Evolutionary conservation across 2,329 filamentous ascomycete genomes (phyloP), one percentile per base, ranked within the genome.

Genomic region (Scleromitrula shiraiana): DNA sequence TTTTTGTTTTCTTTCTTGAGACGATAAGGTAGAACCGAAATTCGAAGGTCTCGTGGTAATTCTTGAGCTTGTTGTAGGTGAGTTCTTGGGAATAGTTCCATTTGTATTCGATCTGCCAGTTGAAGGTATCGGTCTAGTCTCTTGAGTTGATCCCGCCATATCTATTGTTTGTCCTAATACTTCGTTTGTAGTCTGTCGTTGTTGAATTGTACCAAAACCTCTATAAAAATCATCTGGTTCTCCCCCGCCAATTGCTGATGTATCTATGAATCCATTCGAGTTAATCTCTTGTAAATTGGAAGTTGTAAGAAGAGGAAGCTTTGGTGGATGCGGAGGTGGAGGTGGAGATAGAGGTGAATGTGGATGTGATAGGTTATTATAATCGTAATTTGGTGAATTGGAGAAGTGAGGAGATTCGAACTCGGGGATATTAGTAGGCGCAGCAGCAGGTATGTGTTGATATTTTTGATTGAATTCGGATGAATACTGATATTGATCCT

Each of bases 11-110:
- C 71, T 54, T 30, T 63, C 74, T 42, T 75, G 61, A 32, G 78
- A 76, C 56, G 72, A 77, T 36, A 78, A 82, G 46, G 70, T 73
- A 22, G 78, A 79, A 50, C 79, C 76, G 40, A 58, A 57, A 50
- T 68, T 58, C 51, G 68, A 59, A 36, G 71, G 63, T 50, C 71
- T 73, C 41, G 66, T 52, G 37, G 67, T 66, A 48, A 62, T 65
- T 54, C 70, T 70, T 53, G 59, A 51, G 48, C 58, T 63, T 51
- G 69, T 65, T 48, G 68, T 60, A 29, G 67, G 60, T 53, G 71
- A 67, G 56, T 73, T 70, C 60, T 70, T 79, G 26, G 73, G 65
- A 40, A 70, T 69, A 35, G 70, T 66, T 56, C 69, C 71, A 64
- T 73, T 74, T 56, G 71, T 69, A 63, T 74, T 76, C 46, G 74